Percentiles rank a stretch among this genome's conserved stretches.
phyloP scores from a whole-genome alignment of 495 filamentous ascomycete genomes.

The Lentithecium fluviatile region DNA sequence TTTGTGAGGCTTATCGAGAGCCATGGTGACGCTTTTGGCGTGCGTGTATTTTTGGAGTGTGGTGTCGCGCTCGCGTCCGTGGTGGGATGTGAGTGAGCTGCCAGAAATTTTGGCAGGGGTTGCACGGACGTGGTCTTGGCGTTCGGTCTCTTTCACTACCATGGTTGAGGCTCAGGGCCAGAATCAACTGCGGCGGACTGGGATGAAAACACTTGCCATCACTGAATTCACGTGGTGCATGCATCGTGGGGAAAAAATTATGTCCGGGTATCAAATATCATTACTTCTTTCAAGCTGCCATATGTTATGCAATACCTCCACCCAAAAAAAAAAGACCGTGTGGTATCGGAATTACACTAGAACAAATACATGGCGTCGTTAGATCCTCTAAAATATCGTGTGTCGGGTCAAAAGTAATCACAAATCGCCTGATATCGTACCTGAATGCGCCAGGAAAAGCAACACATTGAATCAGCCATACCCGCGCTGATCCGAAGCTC shows the following conservation, averaged over 20 bases:
- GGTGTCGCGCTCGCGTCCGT: not conserved
- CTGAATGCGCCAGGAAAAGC: not conserved
- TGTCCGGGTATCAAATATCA: too few relatives aligned
- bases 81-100: not conserved
- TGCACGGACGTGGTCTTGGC: slow-evolving; percentile 12
- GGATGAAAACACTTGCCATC: too few relatives aligned
- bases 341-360: too few relatives aligned
- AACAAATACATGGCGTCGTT: too few relatives aligned
- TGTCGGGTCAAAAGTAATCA: not conserved
- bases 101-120: slow-evolving; percentile 25
- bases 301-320: too few relatives aligned
- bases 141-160: not conserved
- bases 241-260: too few relatives aligned
- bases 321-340: too few relatives aligned
- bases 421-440: not conserved
- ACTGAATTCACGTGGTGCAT: too few relatives aligned
- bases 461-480: not conserved
- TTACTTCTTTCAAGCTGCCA: too few relatives aligned
- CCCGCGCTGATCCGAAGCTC: not conserved
- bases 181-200: too few relatives aligned
- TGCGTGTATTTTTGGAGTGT: not conserved
- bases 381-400: too few relatives aligned
- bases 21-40: slow-evolving; percentile 12
- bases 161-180: too few relatives aligned
- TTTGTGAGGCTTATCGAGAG: slow-evolving; percentile 14